phyloP scores from a whole-genome alignment of 1,284 basidiomycete species.

The Boletus sp. region DNA sequence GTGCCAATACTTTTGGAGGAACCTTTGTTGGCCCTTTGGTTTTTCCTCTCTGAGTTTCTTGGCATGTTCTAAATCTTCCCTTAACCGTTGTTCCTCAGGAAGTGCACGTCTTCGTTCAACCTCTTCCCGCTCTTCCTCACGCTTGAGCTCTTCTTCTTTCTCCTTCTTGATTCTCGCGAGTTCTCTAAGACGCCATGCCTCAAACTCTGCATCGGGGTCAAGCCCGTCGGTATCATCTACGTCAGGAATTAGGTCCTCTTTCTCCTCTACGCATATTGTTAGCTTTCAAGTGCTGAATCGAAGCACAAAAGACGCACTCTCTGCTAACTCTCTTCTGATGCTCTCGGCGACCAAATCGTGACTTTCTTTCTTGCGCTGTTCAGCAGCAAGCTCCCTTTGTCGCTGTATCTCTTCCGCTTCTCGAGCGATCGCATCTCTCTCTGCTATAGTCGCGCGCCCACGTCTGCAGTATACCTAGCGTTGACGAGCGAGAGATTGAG shows the following conservation, averaged over 20 bases:
- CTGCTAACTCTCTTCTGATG: slow-evolving; percentile 77
- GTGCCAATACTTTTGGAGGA: slow-evolving; percentile 98
- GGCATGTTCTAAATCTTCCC: slow-evolving; percentile 86
- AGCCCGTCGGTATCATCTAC: slow-evolving; percentile 94
- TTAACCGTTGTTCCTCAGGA: slow-evolving; percentile 87
- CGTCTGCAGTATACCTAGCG: slow-evolving; percentile 45
- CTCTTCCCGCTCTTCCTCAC: slow-evolving; percentile 85
- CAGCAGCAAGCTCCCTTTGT: slow-evolving; percentile 63
- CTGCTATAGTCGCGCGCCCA: slow-evolving; percentile 61
- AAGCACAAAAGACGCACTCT: slow-evolving; percentile 54
- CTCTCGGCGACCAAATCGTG: slow-evolving; percentile 86
- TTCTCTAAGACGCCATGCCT: slow-evolving; percentile 93
- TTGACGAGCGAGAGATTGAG: slow-evolving; percentile 3
- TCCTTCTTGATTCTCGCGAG: slow-evolving; percentile 88
- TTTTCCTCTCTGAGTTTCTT: slow-evolving; percentile 78
- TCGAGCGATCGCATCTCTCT: slow-evolving; percentile 59
- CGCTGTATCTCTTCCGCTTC: slow-evolving; percentile 66
- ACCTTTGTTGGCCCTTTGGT: slow-evolving; percentile 84
- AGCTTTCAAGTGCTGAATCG: not conserved
- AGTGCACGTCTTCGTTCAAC: slow-evolving; percentile 86
- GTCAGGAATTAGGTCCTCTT: slow-evolving; percentile 77
- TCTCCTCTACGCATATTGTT: slow-evolving; percentile 61
- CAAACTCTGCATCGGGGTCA: slow-evolving; percentile 89
- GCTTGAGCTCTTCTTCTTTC: slow-evolving; percentile 74
- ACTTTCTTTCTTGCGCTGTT: slow-evolving; percentile 73